phyloP scores from a whole-genome alignment of 129 eudicot genomes.

The sunflower (Helianthus annuus) region DNA sequence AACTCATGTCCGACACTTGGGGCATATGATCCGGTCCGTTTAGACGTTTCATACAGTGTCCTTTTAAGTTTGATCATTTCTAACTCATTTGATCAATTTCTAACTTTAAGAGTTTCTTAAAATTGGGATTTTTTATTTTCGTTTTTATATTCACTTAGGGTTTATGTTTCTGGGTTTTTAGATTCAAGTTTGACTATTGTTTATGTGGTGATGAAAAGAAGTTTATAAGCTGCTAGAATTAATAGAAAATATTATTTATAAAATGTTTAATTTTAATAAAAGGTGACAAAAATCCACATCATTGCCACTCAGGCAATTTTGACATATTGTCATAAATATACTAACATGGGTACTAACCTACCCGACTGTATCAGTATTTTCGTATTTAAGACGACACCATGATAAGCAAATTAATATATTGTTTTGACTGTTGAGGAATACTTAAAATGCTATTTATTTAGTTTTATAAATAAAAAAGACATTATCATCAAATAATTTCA shows the following conservation, averaged over 20 bases:
- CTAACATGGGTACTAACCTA: constrained; percentile 13
- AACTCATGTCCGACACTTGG: no score
- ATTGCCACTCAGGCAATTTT: neutral
- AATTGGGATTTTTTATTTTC: no score
- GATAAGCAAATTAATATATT: neutral
- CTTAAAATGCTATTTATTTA: neutral
- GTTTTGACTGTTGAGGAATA: neutral
- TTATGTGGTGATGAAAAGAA: neutral
- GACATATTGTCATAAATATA: constrained; percentile 13
- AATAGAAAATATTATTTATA: neutral
- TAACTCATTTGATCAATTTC: no score
- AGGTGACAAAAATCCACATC: neutral
- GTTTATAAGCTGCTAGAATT: neutral
- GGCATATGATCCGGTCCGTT: no score
- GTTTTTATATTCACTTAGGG: no score
- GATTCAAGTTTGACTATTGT: no score
- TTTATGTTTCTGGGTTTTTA: no score
- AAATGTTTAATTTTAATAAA: neutral
- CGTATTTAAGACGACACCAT: neutral
- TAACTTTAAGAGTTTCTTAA: no score
- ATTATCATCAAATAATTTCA: neutral
- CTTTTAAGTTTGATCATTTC: no score
- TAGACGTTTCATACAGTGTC: no score
- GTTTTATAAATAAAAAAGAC: neutral
- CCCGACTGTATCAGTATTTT: neutral